Evolutionary conservation across 2,329 filamentous ascomycete species (phyloP).

Genomic region (Aspergillus pseudoterreus): DNA sequence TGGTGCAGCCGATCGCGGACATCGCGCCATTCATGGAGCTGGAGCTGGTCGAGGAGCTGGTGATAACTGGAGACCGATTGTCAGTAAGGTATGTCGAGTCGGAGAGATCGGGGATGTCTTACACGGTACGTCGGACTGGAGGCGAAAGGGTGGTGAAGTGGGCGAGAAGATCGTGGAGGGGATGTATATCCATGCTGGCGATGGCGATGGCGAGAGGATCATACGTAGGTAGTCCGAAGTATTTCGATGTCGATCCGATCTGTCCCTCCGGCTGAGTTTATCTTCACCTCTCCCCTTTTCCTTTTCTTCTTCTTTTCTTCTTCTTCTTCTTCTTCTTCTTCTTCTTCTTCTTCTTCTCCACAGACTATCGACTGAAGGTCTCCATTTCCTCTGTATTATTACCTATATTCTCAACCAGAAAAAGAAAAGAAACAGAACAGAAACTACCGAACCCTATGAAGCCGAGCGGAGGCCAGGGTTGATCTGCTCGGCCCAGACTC

Average conservation of each 20-base stretch:
- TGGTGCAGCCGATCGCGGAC: conserved; percentile 18
- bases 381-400: neutral
- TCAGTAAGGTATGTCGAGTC: neutral
- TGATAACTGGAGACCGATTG: conserved; percentile 18
- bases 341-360: conserved; percentile 3
- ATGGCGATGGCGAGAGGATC: neutral
- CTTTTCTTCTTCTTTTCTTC: conserved; percentile 1
- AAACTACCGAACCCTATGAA: conserved; percentile 2
- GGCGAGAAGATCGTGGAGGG: conserved; percentile 1
- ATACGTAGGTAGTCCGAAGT: too few relatives aligned
- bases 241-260: neutral
- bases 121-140: conserved; percentile 5
- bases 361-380: neutral
- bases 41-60: conserved; percentile 25
- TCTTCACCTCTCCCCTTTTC: conserved; percentile 1
- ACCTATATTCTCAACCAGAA: neutral
- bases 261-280: too few relatives aligned
- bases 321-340: conserved; percentile 3
- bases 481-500: conserved; percentile 21
- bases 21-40: conserved; percentile 29
- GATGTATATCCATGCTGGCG: neutral
- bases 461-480: conserved; percentile 6
- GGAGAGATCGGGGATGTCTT: neutral
- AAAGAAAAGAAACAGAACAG: conserved; percentile 12
- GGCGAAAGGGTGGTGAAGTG: conserved; percentile 3